Evolutionary conservation across 768 basidiomycete genomes (phyloP).

Genomic region (Pisolithus microcarpus): DNA sequence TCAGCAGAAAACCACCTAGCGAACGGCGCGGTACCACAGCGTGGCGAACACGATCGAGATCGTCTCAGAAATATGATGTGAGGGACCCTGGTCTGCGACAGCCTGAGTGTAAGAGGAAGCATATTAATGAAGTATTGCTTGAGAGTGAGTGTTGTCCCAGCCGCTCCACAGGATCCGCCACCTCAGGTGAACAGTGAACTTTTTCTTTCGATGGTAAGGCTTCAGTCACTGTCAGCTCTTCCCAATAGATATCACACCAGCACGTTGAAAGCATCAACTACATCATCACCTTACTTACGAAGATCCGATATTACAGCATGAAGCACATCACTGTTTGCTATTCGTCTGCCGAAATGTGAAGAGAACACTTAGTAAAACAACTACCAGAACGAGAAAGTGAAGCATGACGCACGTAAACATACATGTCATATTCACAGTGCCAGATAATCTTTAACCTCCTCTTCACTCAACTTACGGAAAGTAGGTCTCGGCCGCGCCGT

Average conservation of each 20-base stretch:
- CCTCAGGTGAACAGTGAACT: background rate
- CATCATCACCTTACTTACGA: conserved; percentile 4
- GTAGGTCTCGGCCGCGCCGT: conserved; percentile 74
- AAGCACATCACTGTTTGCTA: too few relatives aligned
- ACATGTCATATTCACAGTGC: conserved; percentile 52
- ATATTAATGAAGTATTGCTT: conserved; percentile 2
- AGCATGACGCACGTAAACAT: conserved; percentile 26
- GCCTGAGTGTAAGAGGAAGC: background rate
- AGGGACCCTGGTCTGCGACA: background rate
- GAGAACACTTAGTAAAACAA: conserved; percentile 10
- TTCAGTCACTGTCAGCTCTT: conserved; percentile 19
- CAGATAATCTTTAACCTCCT: conserved; percentile 95
- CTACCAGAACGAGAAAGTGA: conserved; percentile 7
- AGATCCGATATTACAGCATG: background rate
- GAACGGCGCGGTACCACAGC: background rate
- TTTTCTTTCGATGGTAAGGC: background rate
- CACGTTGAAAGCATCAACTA: background rate
- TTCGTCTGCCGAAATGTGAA: conserved; percentile 3
- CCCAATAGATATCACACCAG: conserved; percentile 6
- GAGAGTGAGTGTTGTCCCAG: background rate
- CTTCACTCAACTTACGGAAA: conserved; percentile 92
- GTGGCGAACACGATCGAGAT: background rate
- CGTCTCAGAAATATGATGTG: background rate
- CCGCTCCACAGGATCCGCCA: background rate
- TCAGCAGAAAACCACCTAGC: background rate